Percentiles rank a stretch among this genome's conserved stretches.
Conservation (phyloP, 257 asterid species). For the Eustoma russellianum region DNA sequence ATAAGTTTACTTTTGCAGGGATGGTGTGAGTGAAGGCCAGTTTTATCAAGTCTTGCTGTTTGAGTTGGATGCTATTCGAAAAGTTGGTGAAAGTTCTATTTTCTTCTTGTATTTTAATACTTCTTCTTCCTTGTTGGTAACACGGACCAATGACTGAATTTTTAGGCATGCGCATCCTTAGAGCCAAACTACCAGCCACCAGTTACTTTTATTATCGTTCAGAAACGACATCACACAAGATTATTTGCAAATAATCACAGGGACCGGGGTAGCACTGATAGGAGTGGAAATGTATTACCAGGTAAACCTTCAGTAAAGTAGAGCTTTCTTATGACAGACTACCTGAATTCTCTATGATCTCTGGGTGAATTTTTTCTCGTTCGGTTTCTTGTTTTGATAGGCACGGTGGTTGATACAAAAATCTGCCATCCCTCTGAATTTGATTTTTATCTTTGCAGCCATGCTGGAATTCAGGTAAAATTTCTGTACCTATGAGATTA, state of each 20-base stretch:
- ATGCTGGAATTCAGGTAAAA: slow-evolving; percentile 95
- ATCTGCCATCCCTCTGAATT: slow-evolving; percentile 97
- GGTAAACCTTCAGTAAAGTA: slow-evolving; percentile 30
- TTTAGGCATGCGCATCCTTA: slow-evolving; percentile 92
- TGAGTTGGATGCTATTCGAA: slow-evolving; percentile 93
- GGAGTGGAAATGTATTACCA: slow-evolving; percentile 89
- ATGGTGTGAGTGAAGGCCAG: slow-evolving; percentile 98
- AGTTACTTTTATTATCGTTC: slow-evolving; percentile 89
- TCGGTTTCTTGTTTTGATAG: slow-evolving; percentile 21
- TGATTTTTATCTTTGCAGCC: slow-evolving; percentile 94
- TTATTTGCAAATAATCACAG: slow-evolving; percentile 85
- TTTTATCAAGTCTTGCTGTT: slow-evolving; percentile 86
- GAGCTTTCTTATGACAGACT: not conserved
- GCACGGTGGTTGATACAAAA: slow-evolving; percentile 92
- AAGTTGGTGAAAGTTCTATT: slow-evolving; percentile 28
- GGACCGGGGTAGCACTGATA: slow-evolving; percentile 81
- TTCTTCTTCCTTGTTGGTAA: not conserved
- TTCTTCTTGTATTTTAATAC: not conserved
- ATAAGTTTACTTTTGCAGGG: slow-evolving; percentile 37
- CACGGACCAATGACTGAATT: not conserved
- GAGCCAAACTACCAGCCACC: slow-evolving; percentile 98
- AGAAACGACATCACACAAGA: slow-evolving; percentile 90
- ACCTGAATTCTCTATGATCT: not conserved
- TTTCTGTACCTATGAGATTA: too few relatives aligned
- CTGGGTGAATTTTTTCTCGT: not conserved